Conservation (phyloP, 164 flowering plant species). For the Berberis thunbergii region DNA sequence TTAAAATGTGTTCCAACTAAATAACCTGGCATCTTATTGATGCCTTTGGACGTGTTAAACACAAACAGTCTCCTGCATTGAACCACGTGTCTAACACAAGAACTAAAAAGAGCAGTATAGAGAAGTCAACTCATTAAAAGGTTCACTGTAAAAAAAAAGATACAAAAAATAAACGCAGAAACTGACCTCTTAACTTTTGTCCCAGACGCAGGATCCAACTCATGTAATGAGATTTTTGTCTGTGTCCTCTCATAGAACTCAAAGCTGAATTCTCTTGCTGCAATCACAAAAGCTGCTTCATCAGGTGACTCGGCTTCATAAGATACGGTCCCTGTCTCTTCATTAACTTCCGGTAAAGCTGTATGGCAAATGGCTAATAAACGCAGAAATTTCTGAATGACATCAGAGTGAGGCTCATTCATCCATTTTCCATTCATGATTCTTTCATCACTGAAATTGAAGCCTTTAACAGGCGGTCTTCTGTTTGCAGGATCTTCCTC, state of each 20-base stretch:
- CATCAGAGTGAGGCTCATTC: conserved; percentile 46
- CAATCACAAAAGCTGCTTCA: conserved; percentile 95
- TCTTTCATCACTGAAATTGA: conserved; percentile 77
- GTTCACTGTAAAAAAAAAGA: too few relatives aligned
- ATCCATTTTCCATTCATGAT: conserved; percentile 77
- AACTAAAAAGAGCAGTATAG: too few relatives aligned
- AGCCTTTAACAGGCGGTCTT: conserved; percentile 58
- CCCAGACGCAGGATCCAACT: conserved; percentile 51
- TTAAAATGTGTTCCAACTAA: too few relatives aligned
- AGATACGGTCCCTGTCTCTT: conserved; percentile 42
- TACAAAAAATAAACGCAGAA: not conserved
- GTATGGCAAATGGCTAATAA: conserved; percentile 83
- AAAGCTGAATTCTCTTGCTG: conserved; percentile 90
- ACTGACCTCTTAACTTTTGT: conserved; percentile 60
- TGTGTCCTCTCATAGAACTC: conserved; percentile 76
- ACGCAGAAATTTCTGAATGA: conserved; percentile 63
- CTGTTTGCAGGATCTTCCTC: conserved; percentile 12
- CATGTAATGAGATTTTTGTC: conserved; percentile 54
- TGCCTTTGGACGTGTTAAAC: too few relatives aligned
- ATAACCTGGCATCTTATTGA: too few relatives aligned
- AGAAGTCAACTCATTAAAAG: too few relatives aligned
- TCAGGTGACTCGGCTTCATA: conserved; percentile 99
- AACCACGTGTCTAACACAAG: too few relatives aligned
- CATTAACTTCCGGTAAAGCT: conserved; percentile 78
- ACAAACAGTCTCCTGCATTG: too few relatives aligned